Percentiles rank a stretch among this genome's conserved stretches.
phyloP scores from a whole-genome alignment of 495 filamentous ascomycete genomes.

The Parachaetomium inaequale region DNA sequence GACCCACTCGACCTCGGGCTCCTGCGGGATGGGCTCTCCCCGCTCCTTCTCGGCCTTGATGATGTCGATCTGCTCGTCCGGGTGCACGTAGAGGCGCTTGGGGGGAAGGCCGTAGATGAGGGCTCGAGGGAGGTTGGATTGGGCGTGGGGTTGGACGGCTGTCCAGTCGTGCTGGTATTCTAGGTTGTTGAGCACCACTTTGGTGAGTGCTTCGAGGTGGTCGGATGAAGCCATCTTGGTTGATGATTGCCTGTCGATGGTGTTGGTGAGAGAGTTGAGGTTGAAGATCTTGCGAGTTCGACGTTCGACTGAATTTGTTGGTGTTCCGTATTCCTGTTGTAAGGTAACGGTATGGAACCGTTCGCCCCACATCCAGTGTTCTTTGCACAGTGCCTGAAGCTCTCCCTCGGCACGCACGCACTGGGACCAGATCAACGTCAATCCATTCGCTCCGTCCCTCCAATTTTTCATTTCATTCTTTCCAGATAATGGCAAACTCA shows the following conservation, averaged over 20 bases:
- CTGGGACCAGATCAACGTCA: no score
- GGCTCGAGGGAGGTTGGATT: constrained; percentile 50
- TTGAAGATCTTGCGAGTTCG: not conserved
- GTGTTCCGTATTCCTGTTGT: no score
- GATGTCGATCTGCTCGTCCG: constrained; percentile 83
- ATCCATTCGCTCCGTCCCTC: no score
- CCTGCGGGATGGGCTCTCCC: constrained; percentile 39
- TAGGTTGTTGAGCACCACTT: constrained; percentile 74
- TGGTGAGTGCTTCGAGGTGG: constrained; percentile 49
- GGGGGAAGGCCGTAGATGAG: constrained; percentile 88
- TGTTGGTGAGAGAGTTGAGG: no score
- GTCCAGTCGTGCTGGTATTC: constrained; percentile 87
- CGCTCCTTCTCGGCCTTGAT: constrained; percentile 53
- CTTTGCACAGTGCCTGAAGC: no score
- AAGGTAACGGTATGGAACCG: no score
- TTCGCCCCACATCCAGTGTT: no score
- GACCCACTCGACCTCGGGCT: constrained; percentile 74
- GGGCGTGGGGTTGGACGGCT: constrained; percentile 58
- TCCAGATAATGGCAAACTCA: no score
- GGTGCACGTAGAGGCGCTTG: constrained; percentile 80
- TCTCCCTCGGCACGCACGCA: no score
- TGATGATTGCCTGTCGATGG: not conserved
- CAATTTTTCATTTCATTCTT: no score
- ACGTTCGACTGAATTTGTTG: not conserved
- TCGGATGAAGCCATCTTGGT: constrained; percentile 27